Evolutionary conservation across 1,284 basidiomycete genomes (phyloP).

Genomic region (Inonotus hispidus): DNA sequence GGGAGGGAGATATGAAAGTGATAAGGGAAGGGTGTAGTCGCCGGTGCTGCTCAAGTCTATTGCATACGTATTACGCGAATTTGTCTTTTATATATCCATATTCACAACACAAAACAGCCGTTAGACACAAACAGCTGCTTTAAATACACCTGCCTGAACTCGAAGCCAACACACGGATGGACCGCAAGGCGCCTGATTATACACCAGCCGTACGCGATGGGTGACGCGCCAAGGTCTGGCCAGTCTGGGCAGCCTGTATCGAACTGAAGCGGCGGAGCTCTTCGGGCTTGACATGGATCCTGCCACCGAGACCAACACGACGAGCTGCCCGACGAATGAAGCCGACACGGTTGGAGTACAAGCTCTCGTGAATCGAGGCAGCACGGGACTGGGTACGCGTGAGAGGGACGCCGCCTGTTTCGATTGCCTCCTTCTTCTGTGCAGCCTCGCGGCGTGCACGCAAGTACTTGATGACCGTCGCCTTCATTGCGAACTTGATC

Average conservation of each 20-base stretch:
- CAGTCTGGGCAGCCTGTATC: constrained; percentile 77
- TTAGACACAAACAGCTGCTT: neutral
- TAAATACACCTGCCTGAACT: too few relatives aligned
- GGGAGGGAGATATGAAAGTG: neutral
- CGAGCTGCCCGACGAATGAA: constrained; percentile 84
- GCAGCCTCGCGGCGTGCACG: constrained; percentile 60
- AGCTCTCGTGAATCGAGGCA: constrained; percentile 86
- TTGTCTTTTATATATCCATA: neutral
- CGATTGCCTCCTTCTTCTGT: constrained; percentile 36
- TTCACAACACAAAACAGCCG: neutral
- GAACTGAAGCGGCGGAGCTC: constrained; percentile 80
- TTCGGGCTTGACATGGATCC: constrained; percentile 75
- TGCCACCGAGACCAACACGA: constrained; percentile 81
- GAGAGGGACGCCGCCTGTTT: constrained; percentile 67
- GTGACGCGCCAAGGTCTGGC: constrained; percentile 72
- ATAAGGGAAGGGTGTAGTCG: neutral
- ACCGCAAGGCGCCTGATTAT: neutral
- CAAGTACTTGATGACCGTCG: constrained; percentile 81
- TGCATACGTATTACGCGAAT: neutral
- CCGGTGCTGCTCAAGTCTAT: neutral
- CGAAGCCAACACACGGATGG: too few relatives aligned
- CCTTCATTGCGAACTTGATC: constrained; percentile 96
- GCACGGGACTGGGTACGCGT: constrained; percentile 84
- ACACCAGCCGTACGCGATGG: constrained; percentile 51
- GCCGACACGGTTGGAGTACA: constrained; percentile 90